Conservation (phyloP, 176 grass and related monocot genomes). For the Microstegium vimineum region DNA sequence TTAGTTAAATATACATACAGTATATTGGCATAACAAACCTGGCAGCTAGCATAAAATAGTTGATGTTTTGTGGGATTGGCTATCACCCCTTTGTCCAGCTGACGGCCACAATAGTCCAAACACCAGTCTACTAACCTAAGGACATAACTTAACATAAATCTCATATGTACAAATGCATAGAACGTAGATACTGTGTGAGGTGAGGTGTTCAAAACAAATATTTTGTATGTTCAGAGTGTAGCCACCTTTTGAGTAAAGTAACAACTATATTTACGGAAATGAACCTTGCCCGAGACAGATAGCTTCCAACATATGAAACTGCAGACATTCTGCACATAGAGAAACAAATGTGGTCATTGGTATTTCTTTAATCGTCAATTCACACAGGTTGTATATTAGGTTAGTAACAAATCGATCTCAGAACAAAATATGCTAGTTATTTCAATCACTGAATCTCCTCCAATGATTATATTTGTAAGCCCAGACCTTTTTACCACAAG, state of each 20-base stretch:
- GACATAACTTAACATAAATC: conserved; percentile 18
- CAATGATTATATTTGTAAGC: not conserved
- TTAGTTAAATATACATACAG: not conserved
- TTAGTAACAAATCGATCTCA: not conserved
- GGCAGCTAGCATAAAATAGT: conserved; percentile 82
- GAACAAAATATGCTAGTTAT: not conserved
- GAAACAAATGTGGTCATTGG: conserved; percentile 4
- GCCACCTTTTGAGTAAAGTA: conserved; percentile 64
- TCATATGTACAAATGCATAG: conserved; percentile 21
- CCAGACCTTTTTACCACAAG: not conserved
- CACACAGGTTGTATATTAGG: not conserved
- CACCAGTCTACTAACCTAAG: conserved; percentile 89
- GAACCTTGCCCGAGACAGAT: conserved; percentile 87
- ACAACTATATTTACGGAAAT: conserved; percentile 54
- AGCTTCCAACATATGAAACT: conserved; percentile 95
- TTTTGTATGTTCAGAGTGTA: not conserved
- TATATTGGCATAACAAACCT: conserved; percentile 52
- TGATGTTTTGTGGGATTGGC: conserved; percentile 49
- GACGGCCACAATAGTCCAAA: conserved; percentile 37
- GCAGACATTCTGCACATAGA: conserved; percentile 74
- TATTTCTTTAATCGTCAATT: not conserved
- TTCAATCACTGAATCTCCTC: not conserved
- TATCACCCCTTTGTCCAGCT: not conserved
- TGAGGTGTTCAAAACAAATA: not conserved
- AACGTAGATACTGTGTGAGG: not conserved